Base-by-base conservation (phyloP, 768 basidiomycete species). In the Solioccasus polychromus region DNA sequence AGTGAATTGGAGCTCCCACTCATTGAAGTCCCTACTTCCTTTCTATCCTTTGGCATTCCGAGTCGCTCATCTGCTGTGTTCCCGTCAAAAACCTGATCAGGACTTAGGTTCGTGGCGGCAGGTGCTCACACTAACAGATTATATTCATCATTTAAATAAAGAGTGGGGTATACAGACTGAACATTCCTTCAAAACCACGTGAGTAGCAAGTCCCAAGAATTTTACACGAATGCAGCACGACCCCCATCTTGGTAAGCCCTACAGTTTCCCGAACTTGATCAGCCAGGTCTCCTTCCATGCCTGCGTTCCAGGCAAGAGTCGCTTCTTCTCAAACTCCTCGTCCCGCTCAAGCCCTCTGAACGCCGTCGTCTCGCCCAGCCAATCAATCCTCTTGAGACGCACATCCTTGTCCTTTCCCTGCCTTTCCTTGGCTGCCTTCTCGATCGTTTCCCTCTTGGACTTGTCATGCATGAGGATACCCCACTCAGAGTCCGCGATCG, bases 401-500 rank as follows among this genome's bases (percentile, higher is more conserved):
- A 61, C 53, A 38, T 72, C 71, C 34, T 44, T 59, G 14, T 64
- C 68, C 37, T 53, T 55, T 5, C 74, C 73, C 6, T 62, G 44
- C 45, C 83, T 67, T 47, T 71, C 73, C 64, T 75, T 79, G 42
- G 71, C 73, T 2, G 80, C 74, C 40, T 66, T 72, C 54, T 79
- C 74, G 14, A 83, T 70, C 17, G 52, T 51, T 51, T 75, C 74
- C 42, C 61, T 67, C 48, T 57, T 59, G 45, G 71, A 69, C 60
- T 71, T 71, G 35, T 79, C 74, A 22, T 44, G 57, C 5, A 73
- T 57, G 15, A 78, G 66, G 36, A 81, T 63, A 0, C 79, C 82
- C 83, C 85, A 87, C 54, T 87, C 85, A 4, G 82, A 82, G 47
- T 86, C 82, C 2, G 51, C 72, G 17, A 88, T 68, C 7, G 71